Conservation (phyloP, 192 early-diverging fungal species). For the Rhizophagus sp. region DNA sequence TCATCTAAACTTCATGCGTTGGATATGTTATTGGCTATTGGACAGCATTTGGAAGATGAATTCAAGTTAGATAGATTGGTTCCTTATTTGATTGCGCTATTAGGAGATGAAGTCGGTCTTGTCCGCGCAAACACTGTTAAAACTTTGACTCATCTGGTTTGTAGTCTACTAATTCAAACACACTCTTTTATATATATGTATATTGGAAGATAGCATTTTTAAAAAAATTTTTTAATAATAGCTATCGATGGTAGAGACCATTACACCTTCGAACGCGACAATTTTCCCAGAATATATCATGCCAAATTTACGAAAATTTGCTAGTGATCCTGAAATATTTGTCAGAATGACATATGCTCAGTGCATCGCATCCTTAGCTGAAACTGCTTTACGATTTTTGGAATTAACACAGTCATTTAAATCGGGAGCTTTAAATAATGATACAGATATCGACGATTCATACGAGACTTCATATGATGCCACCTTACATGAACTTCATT, state of each 20-base stretch:
- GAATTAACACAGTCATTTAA: conserved; percentile 68
- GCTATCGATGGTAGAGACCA: conserved; percentile 72
- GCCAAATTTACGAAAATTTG: conserved; percentile 70
- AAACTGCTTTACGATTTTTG: conserved; percentile 72
- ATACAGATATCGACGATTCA: conserved; percentile 41
- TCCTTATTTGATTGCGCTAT: conserved; percentile 71
- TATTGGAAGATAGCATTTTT: not conserved
- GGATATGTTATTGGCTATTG: conserved; percentile 72
- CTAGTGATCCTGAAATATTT: conserved; percentile 69
- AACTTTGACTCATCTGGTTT: conserved; percentile 70
- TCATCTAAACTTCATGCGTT: conserved; percentile 70
- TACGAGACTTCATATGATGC: conserved; percentile 70
- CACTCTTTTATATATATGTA: too few species aligned
- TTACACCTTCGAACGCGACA: conserved; percentile 79
- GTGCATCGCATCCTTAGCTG: conserved; percentile 77
- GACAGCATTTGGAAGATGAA: conserved; percentile 67
- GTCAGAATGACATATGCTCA: conserved; percentile 84
- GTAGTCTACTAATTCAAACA: not conserved
- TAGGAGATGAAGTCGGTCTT: conserved; percentile 62
- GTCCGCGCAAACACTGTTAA: conserved; percentile 67
- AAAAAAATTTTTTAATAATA: conserved; percentile 27
- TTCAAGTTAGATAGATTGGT: conserved; percentile 73
- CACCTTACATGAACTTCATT: conserved; percentile 72
- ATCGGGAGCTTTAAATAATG: conserved; percentile 47
- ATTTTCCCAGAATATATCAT: conserved; percentile 92